A percentile compares a stretch with the other conserved stretches of the same genome.
Conservation (phyloP, 73 alveolate genomes). For the Stentor roeselii region DNA sequence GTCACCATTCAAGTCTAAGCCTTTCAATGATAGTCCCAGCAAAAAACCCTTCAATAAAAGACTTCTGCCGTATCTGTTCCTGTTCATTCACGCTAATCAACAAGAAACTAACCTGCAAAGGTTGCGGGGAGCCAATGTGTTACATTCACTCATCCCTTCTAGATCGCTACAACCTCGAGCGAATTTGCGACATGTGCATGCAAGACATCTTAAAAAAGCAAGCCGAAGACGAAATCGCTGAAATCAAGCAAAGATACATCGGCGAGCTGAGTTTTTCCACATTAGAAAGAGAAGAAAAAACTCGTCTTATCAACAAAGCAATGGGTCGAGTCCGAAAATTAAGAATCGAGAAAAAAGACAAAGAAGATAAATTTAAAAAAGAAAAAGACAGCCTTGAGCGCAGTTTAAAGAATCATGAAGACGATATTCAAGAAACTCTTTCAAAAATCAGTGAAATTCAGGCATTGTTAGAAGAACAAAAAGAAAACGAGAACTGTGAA, state of each 20-base stretch:
- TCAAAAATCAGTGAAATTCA: not conserved
- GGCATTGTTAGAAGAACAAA: not conserved
- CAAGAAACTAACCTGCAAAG: slow-evolving; percentile 15
- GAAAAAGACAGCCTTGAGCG: not conserved
- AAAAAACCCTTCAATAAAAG: not conserved
- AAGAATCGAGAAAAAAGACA: not conserved
- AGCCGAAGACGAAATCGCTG: not conserved
- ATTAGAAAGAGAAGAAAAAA: not conserved
- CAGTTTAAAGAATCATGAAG: not conserved
- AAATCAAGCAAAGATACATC: not conserved
- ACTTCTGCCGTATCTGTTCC: slow-evolving; percentile 18
- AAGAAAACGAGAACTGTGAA: not conserved
- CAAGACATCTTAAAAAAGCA: not conserved
- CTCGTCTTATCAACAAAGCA: not conserved
- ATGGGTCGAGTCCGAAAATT: not conserved
- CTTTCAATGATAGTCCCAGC: not conserved
- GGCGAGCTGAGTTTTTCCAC: not conserved
- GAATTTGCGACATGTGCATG: slow-evolving; percentile 17
- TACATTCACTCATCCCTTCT: not conserved
- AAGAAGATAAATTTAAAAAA: not conserved
- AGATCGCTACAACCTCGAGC: not conserved
- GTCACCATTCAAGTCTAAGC: not conserved
- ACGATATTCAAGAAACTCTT: not conserved
- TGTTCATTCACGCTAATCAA: not conserved
- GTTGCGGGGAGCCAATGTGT: slow-evolving; percentile 4